Conservation (phyloP, 495 filamentous ascomycete species). For the Cladorrhinum samala region DNA sequence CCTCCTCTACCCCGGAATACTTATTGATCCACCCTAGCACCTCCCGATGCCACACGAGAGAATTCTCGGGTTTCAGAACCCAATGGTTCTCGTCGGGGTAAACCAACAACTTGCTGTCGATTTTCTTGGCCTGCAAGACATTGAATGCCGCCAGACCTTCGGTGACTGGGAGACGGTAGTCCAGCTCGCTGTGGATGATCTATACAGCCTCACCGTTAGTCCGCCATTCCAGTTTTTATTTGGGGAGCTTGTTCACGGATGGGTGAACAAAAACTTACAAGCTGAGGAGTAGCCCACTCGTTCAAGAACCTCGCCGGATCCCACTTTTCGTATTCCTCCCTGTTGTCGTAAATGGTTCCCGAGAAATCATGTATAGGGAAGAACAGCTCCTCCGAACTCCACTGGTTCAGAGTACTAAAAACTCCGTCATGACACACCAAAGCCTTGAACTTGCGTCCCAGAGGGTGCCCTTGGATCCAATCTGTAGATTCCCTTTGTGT, state of each 20-base stretch:
- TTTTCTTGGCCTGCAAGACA: conserved; percentile 65
- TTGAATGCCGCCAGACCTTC: conserved; percentile 89
- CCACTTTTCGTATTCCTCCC: conserved; percentile 71
- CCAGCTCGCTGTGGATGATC: conserved; percentile 86
- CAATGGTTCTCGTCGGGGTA: conserved; percentile 83
- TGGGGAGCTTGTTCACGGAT: too few relatives aligned
- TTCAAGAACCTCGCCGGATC: conserved; percentile 62
- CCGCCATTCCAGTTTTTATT: background rate
- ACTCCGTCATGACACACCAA: conserved; percentile 89
- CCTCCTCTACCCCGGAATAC: conserved; percentile 52
- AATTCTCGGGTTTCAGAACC: conserved; percentile 90
- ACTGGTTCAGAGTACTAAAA: conserved; percentile 70
- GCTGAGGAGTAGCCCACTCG: conserved; percentile 76
- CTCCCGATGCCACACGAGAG: conserved; percentile 81
- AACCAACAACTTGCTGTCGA: conserved; percentile 67
- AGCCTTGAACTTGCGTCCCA: conserved; percentile 78
- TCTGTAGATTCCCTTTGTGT: conserved; percentile 41
- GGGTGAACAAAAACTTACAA: conserved; percentile 29
- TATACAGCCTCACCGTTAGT: conserved; percentile 9
- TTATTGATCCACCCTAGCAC: conserved; percentile 89
- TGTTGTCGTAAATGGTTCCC: conserved; percentile 69
- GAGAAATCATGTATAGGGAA: conserved; percentile 80
- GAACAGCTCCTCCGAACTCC: conserved; percentile 80
- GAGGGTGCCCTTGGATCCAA: conserved; percentile 64
- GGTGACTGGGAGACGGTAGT: conserved; percentile 77